Evolutionary conservation across 345 rosid species (phyloP), one percentile per base, ranked within the genome.

Genomic region (Acer saccharum): DNA sequence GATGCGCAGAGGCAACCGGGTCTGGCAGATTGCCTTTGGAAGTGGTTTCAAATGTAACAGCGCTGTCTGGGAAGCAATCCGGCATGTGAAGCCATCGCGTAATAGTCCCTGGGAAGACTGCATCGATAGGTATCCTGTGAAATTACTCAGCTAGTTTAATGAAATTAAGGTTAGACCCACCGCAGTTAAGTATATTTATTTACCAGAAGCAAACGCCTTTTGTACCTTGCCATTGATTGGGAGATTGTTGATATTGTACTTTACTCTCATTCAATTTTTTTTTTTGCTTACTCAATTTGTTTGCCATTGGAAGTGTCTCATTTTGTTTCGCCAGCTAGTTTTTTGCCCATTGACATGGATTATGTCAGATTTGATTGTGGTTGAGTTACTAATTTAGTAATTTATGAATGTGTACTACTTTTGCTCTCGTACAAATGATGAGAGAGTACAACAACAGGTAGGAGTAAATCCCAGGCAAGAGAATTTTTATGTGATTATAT

Each of bases 11-110:
- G 85, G 84, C 50, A 71, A 85, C 58, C 85, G 84, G 1, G 85
- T 87, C 54, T 89, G 90, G 90, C 90, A 87, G 79, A 88, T 88
- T 78, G 91, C 90, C 52, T 87, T 87, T 46, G 90, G 88, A 60
- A 85, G 90, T 67, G 90, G 90, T 18, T 87, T 85, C 78, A 84
- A 87, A 80, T 87, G 89, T 72, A 89, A 89, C 61, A 84, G 90
- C 74, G 85, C 81, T n/a, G 85, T 84, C 39, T 86, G 89, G 87
- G 65, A 82, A 75, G 89, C 85, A 0, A 77, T 86, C 7, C 79
- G 55, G 52, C 80, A 73, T 67, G 83, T 86, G n/a, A 82, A 78
- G 68, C 84, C 89, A 3, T 84, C 87, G 4, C n/a, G 4, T 17
- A 48, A 66, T 39, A 63, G 80, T 25, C 84, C 87, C n/a, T 84